Conservation (phyloP, 371 early-diverging fungal genomes). For the Circinella minor region DNA sequence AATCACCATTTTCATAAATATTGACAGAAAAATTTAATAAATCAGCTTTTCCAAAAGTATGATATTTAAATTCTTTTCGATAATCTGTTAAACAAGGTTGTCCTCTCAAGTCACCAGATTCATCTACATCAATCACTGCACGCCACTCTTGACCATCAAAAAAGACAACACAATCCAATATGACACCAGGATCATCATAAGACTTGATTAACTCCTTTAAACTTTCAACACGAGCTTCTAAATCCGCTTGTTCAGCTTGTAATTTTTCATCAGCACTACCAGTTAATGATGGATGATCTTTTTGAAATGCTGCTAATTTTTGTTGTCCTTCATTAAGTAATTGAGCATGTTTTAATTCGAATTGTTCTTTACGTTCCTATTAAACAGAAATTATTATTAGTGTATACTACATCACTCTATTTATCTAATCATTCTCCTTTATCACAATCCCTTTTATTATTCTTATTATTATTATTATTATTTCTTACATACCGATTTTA, state of each 20-base stretch:
- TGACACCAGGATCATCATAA: conserved; percentile 80
- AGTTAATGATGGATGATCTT: conserved; percentile 32
- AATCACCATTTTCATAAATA: conserved; percentile 85
- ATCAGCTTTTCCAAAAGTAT: conserved; percentile 77
- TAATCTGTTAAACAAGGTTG: conserved; percentile 75
- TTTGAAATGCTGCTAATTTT: conserved; percentile 58
- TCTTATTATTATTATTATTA: not conserved
- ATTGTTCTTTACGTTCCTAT: conserved; percentile 71
- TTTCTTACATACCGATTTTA: conserved; percentile 52
- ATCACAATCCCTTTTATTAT: not conserved
- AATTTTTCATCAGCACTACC: conserved; percentile 22
- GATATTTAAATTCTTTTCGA: conserved; percentile 76
- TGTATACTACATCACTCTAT: too few relatives aligned
- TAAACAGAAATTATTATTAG: not conserved
- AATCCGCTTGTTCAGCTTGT: conserved; percentile 58
- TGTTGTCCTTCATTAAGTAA: conserved; percentile 68
- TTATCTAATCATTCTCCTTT: too few relatives aligned
- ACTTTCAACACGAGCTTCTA: conserved; percentile 71
- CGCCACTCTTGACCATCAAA: conserved; percentile 89
- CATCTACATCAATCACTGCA: conserved; percentile 81
- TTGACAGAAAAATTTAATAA: conserved; percentile 89
- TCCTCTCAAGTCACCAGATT: conserved; percentile 80
- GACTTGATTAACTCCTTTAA: conserved; percentile 66
- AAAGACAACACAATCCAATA: conserved; percentile 87
- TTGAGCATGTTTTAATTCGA: conserved; percentile 66